Evolutionary conservation across 768 basidiomycete species (phyloP).

Genomic region (Peribolospora baueri): DNA sequence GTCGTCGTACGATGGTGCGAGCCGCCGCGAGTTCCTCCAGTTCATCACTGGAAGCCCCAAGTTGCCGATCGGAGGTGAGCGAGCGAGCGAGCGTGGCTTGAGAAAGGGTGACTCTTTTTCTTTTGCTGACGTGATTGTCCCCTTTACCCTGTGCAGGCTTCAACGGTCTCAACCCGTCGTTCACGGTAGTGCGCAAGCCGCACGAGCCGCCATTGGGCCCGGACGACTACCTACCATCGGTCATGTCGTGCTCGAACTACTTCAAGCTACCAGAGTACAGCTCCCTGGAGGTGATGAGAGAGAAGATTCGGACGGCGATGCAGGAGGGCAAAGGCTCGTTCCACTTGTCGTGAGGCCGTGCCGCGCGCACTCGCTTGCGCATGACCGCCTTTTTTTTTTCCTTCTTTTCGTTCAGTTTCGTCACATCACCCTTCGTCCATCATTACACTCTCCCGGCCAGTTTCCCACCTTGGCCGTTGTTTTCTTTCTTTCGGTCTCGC

Average conservation of each 20-base stretch:
- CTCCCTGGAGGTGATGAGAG: conserved; percentile 54
- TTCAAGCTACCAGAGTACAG: conserved; percentile 91
- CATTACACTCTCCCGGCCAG: too few species aligned
- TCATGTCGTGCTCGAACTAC: conserved; percentile 97
- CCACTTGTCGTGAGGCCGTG: conserved; percentile 54
- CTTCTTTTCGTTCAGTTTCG: too few species aligned
- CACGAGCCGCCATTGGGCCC: conserved; percentile 71
- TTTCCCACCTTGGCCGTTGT: too few species aligned
- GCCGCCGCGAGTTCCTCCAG: conserved; percentile 70
- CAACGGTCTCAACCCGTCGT: conserved; percentile 71
- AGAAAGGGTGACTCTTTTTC: conserved; percentile 1
- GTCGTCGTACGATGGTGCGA: conserved; percentile 45
- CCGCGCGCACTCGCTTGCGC: too few species aligned
- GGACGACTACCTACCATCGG: conserved; percentile 84
- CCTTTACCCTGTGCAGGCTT: conserved; percentile 35
- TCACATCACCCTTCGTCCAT: too few species aligned
- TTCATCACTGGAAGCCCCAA: conserved; percentile 62
- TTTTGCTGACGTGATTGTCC: neutral
- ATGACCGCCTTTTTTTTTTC: too few species aligned
- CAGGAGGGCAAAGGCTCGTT: conserved; percentile 87
- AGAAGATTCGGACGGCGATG: conserved; percentile 63
- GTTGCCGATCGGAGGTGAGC: conserved; percentile 79
- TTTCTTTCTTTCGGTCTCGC: too few species aligned
- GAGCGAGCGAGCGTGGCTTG: conserved; percentile 6
- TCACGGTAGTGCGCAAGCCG: conserved; percentile 92